Base-by-base conservation (phyloP, 2,329 filamentous ascomycete genomes). In the Aspergillus sojae region DNA sequence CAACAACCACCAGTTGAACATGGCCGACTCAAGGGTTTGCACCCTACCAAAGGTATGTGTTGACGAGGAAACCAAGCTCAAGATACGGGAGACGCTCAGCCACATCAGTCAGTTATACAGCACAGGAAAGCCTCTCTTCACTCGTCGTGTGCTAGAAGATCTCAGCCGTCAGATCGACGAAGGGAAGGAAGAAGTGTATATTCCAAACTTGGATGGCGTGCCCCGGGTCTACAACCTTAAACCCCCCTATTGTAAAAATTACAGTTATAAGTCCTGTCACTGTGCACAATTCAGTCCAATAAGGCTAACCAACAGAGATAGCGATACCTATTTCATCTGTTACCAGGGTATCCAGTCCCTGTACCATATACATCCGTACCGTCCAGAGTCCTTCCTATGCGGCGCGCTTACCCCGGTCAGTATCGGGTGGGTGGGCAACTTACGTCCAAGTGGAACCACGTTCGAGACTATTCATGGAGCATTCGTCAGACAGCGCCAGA, bases 71-170 rank as follows among this genome's bases (percentile, higher is more conserved):
- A 62, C 58, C 2, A 32, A 61, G 14, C 6, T 32, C 14, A 64
- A 64, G 19, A 66, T 62, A 12, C 60, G 68, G 2, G 59, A 63
- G 6, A 66, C 65, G 10, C 30, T 71, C 5, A 64, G 60, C 3
- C 69, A 67, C 26, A 65, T 73, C 32, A 41, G 63, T 16, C 53
- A 62, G 5, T 58, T 71, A 9, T 74, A 72, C 53, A 53, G 62
- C 1, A 56, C 62, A 0, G 70, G 70, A 7, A 67, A 65, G 10
- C 67, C 66, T 6, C 67, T 74, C 36, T 75, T 75, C 45, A 60
- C 67, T 19, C 61, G 65, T 4, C n/a, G 41, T 9, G 21, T 73
- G 36, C 32, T 71, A 48, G 60, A 65, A 57, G 63, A 66, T 62
- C 58, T 69, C 46, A 55, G 62, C 55, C 48, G 62, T 41, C 62